Conservation (phyloP, 1,139 yeast genomes). For the Schizosaccharomyces versatilis region DNA sequence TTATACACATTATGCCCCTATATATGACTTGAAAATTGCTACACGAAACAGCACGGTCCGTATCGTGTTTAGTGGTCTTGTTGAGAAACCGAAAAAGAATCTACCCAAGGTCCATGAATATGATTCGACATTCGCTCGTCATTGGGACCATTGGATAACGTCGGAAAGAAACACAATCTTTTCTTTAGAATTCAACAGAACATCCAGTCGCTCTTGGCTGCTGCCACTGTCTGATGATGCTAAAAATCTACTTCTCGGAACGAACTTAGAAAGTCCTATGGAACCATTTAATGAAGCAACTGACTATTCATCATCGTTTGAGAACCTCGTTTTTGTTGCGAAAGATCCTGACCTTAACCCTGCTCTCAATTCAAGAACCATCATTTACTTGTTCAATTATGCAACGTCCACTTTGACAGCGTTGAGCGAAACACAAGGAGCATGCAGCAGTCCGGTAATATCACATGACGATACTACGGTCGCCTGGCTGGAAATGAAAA, state of each 20-base stretch:
- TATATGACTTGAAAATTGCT: background rate
- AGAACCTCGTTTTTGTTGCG: conserved; percentile 11
- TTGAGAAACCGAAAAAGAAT: background rate
- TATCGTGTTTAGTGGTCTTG: background rate
- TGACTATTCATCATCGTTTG: conserved; percentile 11
- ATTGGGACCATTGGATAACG: conserved; percentile 14
- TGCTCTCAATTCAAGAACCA: conserved; percentile 13
- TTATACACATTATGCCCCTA: background rate
- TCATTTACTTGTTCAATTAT: conserved; percentile 11
- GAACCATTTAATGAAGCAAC: conserved; percentile 1
- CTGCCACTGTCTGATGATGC: background rate
- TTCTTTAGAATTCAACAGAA: background rate
- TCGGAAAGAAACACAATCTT: conserved; percentile 10
- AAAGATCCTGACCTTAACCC: conserved; percentile 13
- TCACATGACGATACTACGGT: conserved; percentile 12
- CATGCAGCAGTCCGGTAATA: conserved; percentile 10
- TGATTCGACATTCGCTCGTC: conserved; percentile 12
- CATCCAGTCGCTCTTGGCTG: background rate
- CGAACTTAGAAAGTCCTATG: background rate
- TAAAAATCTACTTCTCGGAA: background rate
- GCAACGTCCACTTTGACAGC: conserved; percentile 4
- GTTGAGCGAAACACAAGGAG: background rate
- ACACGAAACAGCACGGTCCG: background rate
- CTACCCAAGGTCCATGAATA: conserved; percentile 4
- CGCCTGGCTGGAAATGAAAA: conserved; percentile 12